Base-by-base conservation (phyloP, 345 rosid genomes). In the Citrus unshiu region DNA sequence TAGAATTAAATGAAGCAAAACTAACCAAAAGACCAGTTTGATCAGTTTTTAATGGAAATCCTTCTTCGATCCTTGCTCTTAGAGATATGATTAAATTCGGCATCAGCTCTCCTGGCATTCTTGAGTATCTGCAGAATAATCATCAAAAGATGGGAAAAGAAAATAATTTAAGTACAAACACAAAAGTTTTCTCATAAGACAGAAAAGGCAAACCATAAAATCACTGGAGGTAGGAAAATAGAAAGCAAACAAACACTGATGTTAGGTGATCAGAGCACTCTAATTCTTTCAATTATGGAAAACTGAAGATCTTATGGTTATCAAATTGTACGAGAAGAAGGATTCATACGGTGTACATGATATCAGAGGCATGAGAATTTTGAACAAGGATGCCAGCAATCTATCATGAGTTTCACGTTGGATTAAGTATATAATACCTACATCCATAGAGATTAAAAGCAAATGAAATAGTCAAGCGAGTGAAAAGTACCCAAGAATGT, bases 301-400 rank as follows among this genome's bases (percentile, higher is more conserved):
- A 72, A 49, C 4, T 30, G 29, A 57, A 39, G 43, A 72, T 35
- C 80, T 72, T 63, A 54, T 58, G 57, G 70, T 30, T 39, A 54
- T 78, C 21, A 54, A 19, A 18, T 54, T 54, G 21, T 5, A 54
- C 12, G 43, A 81, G 60, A 61, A 62, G 80, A 77, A 83, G 74
- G 83, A 82, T 80, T 69, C 98, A 49, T 93, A 95, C 95, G 98
- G 98, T 83, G 98, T 95, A 84, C 93, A 89, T 70, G 97, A 91
- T 81, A 91, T 86, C 84, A 92, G 80, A 83, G 89, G 95, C 85
- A 88, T 73, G 57, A 95, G 94, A 83, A 95, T 86, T 87, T 89
- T 95, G 89, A 95, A 91, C 83, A 91, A 83, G 82, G 87, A 84
- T 70, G 84, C 84, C 90, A 95, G 80, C 88, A 95, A 83, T 83